Evolutionary conservation across 139 green algal genomes (phyloP), one percentile per base, ranked within the genome.

Genomic region (Pseudopediastrum boryanum): DNA sequence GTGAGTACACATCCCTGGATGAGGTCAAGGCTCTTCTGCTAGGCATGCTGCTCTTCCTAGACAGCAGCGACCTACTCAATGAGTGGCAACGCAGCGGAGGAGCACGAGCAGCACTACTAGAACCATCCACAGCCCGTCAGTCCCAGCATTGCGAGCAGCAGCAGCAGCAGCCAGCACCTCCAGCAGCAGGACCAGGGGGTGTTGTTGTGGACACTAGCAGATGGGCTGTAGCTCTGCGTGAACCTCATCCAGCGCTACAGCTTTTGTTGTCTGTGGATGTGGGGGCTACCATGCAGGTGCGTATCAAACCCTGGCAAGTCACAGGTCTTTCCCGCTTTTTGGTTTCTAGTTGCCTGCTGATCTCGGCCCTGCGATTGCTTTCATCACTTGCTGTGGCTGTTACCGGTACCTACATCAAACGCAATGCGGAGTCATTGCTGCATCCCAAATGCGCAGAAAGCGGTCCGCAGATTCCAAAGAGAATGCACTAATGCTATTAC

Each of bases 241-340:
- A 82, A 19, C 75, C 75, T 1, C 75, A 82, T 39, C 75, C 75
- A 6, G 75, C 64, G 38, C 75, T 82, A 31, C 78, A 89, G 78
- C 27, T 90, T 66, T 78, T 90, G 56, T 65, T 90, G 59, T 50
- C 36, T 33, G 44, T 83, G 27, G 86, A 90, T 52, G 83, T 83
- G 16, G 42, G 83, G 21, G 81, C 86, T 0, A 73, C 83, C 1
- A 79, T 87, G n/a, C 36, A 21, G 25, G 81, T 89, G 65, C n/a
- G n/a, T n/a, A n/a, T n/a, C n/a, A n/a, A n/a, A n/a, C n/a, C n/a
- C n/a, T n/a, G n/a, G n/a, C n/a, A n/a, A n/a, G n/a, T n/a, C n/a
- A n/a, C n/a, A n/a, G n/a, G n/a, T n/a, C n/a, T n/a, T n/a, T n/a
- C n/a, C n/a, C n/a, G n/a, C n/a, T n/a, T n/a, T n/a, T n/a, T n/a